Evolutionary conservation across 2,329 filamentous ascomycete genomes (phyloP).

Genomic region (Talaromyces sp.): DNA sequence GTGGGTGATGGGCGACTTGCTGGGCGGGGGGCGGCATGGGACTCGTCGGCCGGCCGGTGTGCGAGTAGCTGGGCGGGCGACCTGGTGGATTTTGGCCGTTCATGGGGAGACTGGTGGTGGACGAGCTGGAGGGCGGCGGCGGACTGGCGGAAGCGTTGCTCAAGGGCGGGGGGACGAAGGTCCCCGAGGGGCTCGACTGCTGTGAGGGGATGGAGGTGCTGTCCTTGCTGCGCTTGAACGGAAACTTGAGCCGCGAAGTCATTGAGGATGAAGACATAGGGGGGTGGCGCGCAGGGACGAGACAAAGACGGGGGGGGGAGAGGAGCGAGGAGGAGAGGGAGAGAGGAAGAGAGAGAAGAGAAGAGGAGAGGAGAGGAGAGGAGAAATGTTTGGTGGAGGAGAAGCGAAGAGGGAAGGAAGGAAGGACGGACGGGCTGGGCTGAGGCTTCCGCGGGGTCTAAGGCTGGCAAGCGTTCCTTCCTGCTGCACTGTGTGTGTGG

Average conservation of each 20-base stretch:
- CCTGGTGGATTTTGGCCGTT: slow-evolving; percentile 51
- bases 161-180: slow-evolving; percentile 29
- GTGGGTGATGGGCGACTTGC: slow-evolving; percentile 40
- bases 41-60: slow-evolving; percentile 25
- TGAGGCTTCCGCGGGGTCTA: neutral
- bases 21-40: slow-evolving; percentile 18
- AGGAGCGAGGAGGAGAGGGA: slow-evolving; percentile 8
- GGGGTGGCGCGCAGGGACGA: slow-evolving; percentile 9
- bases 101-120: slow-evolving; percentile 50
- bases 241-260: slow-evolving; percentile 48
- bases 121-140: slow-evolving; percentile 39
- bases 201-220: slow-evolving; percentile 32
- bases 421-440: neutral
- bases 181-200: slow-evolving; percentile 27
- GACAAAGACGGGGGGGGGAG: slow-evolving; percentile 10
- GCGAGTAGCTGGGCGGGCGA: slow-evolving; percentile 60
- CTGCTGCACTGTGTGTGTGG: neutral
- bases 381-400: too few species aligned
- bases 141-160: slow-evolving; percentile 29
- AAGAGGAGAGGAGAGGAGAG: neutral
- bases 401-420: neutral
- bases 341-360: slow-evolving; percentile 8
- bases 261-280: slow-evolving; percentile 40
- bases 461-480: neutral
- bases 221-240: slow-evolving; percentile 44